Evolutionary conservation across 1,139 yeast species (phyloP).

Genomic region (Zhuliangozyma parablackwelliae): DNA sequence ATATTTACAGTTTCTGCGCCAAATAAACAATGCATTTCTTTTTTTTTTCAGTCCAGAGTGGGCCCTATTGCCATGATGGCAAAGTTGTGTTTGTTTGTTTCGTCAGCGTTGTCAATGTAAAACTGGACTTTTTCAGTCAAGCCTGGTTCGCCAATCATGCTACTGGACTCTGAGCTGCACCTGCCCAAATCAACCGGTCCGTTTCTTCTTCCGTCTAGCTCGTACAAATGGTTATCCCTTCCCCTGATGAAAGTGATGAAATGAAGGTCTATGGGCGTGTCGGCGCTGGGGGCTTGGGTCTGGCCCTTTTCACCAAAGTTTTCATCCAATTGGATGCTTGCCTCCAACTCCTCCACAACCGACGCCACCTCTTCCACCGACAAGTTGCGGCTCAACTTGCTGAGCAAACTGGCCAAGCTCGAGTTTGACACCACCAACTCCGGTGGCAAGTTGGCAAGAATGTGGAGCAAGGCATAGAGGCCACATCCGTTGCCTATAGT

Average conservation of each 20-base stretch:
- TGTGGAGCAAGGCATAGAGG: conserved; percentile 78
- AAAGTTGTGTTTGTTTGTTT: conserved; percentile 54
- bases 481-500: conserved; percentile 92
- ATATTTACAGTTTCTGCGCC: not conserved
- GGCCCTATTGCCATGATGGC: conserved; percentile 70
- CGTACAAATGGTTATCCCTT: conserved; percentile 59
- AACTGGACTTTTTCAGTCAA: conserved; percentile 55
- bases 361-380: conserved; percentile 34
- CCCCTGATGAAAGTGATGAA: conserved; percentile 71
- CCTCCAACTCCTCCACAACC: conserved; percentile 50
- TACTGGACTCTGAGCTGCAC: not conserved
- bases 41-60: conserved; percentile 26
- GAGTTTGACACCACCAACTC: conserved; percentile 38
- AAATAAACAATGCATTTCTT: not conserved
- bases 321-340: conserved; percentile 43
- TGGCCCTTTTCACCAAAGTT: conserved; percentile 66
- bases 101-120: conserved; percentile 63
- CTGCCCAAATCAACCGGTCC: conserved; percentile 73
- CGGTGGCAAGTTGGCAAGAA: conserved; percentile 58
- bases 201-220: conserved; percentile 81
- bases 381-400: conserved; percentile 17
- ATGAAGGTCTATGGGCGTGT: conserved; percentile 63
- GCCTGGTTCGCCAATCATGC: conserved; percentile 51
- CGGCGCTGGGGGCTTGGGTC: conserved; percentile 75
- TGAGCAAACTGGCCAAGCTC: conserved; percentile 25